Evolutionary conservation across 108 stramenopile genomes (phyloP), one percentile per base, ranked within the genome.

Genomic region (Mediolabrus comicus): DNA sequence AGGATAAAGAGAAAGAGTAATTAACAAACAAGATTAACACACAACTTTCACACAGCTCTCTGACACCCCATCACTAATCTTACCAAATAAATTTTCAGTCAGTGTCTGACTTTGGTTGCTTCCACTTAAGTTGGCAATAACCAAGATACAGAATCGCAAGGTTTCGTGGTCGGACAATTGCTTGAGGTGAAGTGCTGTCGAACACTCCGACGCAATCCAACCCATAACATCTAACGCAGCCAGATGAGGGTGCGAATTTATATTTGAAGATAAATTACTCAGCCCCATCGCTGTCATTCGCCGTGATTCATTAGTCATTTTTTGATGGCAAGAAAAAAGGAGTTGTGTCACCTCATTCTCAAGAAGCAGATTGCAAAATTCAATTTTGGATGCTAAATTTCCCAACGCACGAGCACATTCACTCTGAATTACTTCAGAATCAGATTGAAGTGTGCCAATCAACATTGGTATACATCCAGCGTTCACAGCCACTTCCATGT

Each of bases 341-440:
- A 53, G 70, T 38, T 64, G 53, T 19, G 83, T 61, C 12, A 74
- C 86, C 17, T 86, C 89, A 17, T 66, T 74, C 25, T 70, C 55
- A 14, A 95, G 53, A 39, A 95, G 83, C 2, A 64, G 36, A 28
- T 88, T 82, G 22, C 84, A 84, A 54, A 86, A 85, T 51, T 93
- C 89, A 49, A 87, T 73, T 43, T 88, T 95, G 7, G 86, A 86
- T 17, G 89, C 86, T 19, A 95, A 86, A 72, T 93, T 93, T 43
- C 94, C 94, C 19, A 93, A 53, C 22, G 84, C 84, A 17, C 94
- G 83, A 0, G 90, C 89, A 27, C 90, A 82, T 64, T 95, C 94
- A 12, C 92, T 62, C 64, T 81, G 79, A 17, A 89, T 79, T 34
- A 55, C 19, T 6, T 84, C 74, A n/a, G 59, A 65, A 26, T 71